A percentile compares a stretch with the other conserved stretches of the same genome.
Evolutionary conservation across 768 basidiomycete genomes (phyloP).

Genomic region (Heimioporus sp.): DNA sequence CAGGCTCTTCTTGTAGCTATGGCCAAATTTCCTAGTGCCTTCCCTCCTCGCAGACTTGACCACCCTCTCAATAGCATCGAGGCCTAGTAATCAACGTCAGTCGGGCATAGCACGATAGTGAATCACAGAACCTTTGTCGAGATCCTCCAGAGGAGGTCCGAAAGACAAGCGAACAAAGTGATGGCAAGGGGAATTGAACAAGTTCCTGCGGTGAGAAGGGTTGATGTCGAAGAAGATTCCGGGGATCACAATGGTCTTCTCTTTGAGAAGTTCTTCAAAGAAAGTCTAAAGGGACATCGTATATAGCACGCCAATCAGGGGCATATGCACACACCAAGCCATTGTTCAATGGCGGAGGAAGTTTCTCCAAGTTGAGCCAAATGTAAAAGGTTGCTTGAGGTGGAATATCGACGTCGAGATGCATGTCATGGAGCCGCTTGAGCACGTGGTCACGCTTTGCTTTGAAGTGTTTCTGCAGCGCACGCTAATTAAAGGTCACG

Average conservation of each 20-base stretch:
- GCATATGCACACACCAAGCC: conserved; percentile 58
- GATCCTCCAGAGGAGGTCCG: conserved; percentile 75
- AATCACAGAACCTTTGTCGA: conserved; percentile 61
- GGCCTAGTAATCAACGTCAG: conserved; percentile 39
- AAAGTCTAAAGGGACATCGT: conserved; percentile 55
- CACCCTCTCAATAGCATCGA: conserved; percentile 85
- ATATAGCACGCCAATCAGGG: not conserved
- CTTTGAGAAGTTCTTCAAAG: conserved; percentile 92
- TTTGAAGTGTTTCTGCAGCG: conserved; percentile 90
- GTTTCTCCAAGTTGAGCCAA: conserved; percentile 82
- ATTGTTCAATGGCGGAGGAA: conserved; percentile 83
- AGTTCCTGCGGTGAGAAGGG: conserved; percentile 79
- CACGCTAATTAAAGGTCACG: conserved; percentile 41
- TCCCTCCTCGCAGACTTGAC: conserved; percentile 65
- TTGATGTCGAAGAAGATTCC: conserved; percentile 87
- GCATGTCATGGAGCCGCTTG: conserved; percentile 71
- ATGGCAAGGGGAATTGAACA: conserved; percentile 89
- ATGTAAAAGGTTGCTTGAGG: conserved; percentile 90
- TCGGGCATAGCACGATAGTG: not conserved
- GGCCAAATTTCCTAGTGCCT: conserved; percentile 63
- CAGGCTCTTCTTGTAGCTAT: conserved; percentile 63
- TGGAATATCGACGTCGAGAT: conserved; percentile 72
- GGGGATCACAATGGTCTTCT: conserved; percentile 87
- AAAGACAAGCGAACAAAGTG: conserved; percentile 87
- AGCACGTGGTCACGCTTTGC: conserved; percentile 89